Evolutionary conservation across 2,329 filamentous ascomycete genomes (phyloP), one percentile per base, ranked within the genome.

Genomic region (Paecilomyces variotii): DNA sequence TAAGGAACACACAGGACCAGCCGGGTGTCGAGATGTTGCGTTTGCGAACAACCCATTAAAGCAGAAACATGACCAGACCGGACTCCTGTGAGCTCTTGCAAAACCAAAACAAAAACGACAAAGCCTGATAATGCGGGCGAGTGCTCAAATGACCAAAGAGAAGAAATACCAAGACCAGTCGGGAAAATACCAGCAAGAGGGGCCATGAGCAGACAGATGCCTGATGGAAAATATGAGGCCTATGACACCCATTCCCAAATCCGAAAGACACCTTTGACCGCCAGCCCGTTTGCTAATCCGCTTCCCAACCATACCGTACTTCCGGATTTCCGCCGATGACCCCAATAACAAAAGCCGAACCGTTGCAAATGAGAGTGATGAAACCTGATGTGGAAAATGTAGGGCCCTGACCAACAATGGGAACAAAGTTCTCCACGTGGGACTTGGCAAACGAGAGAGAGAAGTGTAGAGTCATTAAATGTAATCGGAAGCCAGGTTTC

Each of bases 1-100:
- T 62, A 68, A 66, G 67, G 60, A 75, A 74, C 74, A 76, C 74
- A 71, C 74, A 76, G 74, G 74, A 75, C 74, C 74, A 77, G 74
- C 74, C 74, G 68, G 71, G 74, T 77, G 74, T 75, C 68, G 70
- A 73, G 65, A 68, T 71, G 67, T 69, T 71, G 66, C 65, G 66
- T 63, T 67, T 63, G 67, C 62, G 59, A 70, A 70, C 68, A 67
- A 65, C 69, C 65, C 70, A 67, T 65, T 64, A 68, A 71, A 71
- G 68, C 67, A 70, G 64, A 72, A 71, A 73, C 67, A 60, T 64
- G 70, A 74, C 72, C 74, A 73, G 71, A 76, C 74, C 74, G 68
- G 73, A 76, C 74, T 76, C 74, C 74, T 68, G 67, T 71, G 69
- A 68, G 69, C 68, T 74, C 70, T 73, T 71, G 67, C 64, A 68